A percentile compares a stretch with the other conserved stretches of the same genome.
These are phyloP conservation scores for Rhizophlyctis rosea DNA, from an alignment of 192 early-diverging fungal genomes.

Conservation along the genomic window DNA sequence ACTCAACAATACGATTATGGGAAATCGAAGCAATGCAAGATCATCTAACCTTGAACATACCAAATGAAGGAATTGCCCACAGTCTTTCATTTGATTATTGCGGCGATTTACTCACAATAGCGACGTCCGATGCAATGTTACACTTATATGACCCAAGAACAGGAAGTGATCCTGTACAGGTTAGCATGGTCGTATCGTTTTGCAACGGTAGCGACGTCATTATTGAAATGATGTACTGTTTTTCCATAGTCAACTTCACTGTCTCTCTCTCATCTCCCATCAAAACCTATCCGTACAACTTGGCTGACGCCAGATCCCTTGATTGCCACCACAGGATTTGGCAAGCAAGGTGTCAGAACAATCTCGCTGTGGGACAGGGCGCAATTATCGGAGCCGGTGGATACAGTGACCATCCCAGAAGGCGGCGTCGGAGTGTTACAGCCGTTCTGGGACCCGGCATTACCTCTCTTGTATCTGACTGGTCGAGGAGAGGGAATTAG, in stretches of 20 bases:
- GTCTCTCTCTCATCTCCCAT: slow-evolving; percentile 18
- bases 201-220: not conserved
- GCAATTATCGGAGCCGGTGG: slow-evolving; percentile 6
- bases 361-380: slow-evolving; percentile 21
- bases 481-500: slow-evolving; percentile 28
- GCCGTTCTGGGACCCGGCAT: slow-evolving; percentile 24
- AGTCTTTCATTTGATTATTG: slow-evolving; percentile 22
- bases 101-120: slow-evolving; percentile 14
- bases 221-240: not conserved
- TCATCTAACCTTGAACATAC: slow-evolving; percentile 1
- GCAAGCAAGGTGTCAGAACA: slow-evolving; percentile 14
- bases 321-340: slow-evolving; percentile 25
- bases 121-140: slow-evolving; percentile 3
- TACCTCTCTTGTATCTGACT: slow-evolving; percentile 27
- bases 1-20: slow-evolving; percentile 31
- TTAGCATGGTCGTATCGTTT: not conserved
- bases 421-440: slow-evolving; percentile 12
- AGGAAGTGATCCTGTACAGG: slow-evolving; percentile 9
- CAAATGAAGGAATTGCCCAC: not conserved
- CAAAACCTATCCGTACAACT: slow-evolving; percentile 9
- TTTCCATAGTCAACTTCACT: no score
- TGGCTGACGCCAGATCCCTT: slow-evolving; percentile 23
- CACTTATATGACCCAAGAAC: slow-evolving; percentile 29
- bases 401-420: not conserved
- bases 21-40: slow-evolving; percentile 26